A percentile compares a stretch with the other conserved stretches of the same genome.
Conservation (phyloP, 2,329 filamentous ascomycete genomes). For the Cladosporium austrohemisphaericum region DNA sequence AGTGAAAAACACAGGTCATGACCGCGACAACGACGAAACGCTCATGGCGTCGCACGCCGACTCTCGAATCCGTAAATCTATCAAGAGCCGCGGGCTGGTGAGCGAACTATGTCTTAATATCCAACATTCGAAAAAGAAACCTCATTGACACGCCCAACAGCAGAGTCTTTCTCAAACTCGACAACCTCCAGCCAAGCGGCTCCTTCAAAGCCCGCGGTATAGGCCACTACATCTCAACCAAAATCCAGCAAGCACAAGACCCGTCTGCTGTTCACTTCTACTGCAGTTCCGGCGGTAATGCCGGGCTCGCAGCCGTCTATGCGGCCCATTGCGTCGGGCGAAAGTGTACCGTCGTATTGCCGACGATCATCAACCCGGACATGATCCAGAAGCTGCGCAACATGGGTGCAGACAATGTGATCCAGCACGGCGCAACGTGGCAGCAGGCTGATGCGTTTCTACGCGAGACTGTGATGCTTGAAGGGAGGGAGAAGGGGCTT, state of each 20-base stretch:
- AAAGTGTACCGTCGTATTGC: conserved; percentile 72
- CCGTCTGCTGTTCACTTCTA: conserved; percentile 62
- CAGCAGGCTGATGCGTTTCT: conserved; percentile 66
- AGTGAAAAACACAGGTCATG: too few species aligned
- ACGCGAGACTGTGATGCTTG: conserved; percentile 52
- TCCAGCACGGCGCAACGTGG: conserved; percentile 66
- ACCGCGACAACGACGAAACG: too few species aligned
- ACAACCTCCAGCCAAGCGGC: conserved; percentile 77
- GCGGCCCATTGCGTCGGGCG: conserved; percentile 62
- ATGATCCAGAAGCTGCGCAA: conserved; percentile 71
- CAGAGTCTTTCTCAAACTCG: conserved; percentile 80
- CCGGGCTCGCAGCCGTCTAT: conserved; percentile 74
- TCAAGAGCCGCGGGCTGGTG: too few species aligned
- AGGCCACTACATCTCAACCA: conserved; percentile 63
- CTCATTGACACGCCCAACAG: too few species aligned
- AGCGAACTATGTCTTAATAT: too few species aligned
- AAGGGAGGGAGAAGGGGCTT: conserved; percentile 37
- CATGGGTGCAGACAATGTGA: conserved; percentile 65
- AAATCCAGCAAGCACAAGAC: conserved; percentile 38
- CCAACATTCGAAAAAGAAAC: too few species aligned
- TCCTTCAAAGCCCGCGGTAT: conserved; percentile 81
- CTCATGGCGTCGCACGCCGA: too few species aligned
- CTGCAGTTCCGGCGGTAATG: conserved; percentile 76
- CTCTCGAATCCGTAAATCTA: too few species aligned
- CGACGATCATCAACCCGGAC: conserved; percentile 58